A percentile compares a stretch with the other conserved stretches of the same genome.
Conservation (phyloP, 2,329 filamentous ascomycete genomes). For the Thielaviopsis punctulata region DNA sequence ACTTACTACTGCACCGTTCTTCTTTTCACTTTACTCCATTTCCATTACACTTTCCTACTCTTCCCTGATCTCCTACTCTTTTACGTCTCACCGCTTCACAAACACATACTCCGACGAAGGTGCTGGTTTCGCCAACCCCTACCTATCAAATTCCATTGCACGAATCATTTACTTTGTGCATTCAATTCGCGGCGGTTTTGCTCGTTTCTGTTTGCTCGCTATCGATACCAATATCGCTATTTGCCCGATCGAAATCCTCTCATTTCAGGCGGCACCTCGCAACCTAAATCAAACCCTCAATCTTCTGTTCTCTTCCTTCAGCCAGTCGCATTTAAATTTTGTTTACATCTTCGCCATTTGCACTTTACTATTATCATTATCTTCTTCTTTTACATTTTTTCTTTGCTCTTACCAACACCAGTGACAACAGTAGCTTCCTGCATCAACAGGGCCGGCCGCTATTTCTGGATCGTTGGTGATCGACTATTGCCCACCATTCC, state of each 20-base stretch:
- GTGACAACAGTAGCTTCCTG: not conserved
- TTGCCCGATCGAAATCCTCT: not conserved
- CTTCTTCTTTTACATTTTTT: not conserved
- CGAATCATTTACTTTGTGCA: not conserved
- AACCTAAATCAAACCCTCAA: not conserved
- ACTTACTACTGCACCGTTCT: no score
- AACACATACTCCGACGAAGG: no score
- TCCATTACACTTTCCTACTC: no score
- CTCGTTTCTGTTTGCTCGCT: not conserved
- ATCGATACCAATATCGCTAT: not conserved
- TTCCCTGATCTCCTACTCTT: no score
- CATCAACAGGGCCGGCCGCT: not conserved
- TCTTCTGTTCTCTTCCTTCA: not conserved
- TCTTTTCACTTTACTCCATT: no score
- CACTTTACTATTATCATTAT: not conserved
- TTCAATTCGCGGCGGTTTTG: no score
- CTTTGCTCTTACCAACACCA: not conserved
- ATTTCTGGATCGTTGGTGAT: not conserved
- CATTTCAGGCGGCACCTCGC: not conserved
- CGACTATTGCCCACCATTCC: conserved; percentile 30
- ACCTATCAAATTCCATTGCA: no score
- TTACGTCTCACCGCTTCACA: no score
- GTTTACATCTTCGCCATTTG: not conserved
- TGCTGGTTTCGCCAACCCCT: no score
- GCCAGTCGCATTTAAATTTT: not conserved